These are phyloP conservation scores for Austroboletus festivus DNA, from an alignment of 768 basidiomycete species.

Conservation along the genomic window DNA sequence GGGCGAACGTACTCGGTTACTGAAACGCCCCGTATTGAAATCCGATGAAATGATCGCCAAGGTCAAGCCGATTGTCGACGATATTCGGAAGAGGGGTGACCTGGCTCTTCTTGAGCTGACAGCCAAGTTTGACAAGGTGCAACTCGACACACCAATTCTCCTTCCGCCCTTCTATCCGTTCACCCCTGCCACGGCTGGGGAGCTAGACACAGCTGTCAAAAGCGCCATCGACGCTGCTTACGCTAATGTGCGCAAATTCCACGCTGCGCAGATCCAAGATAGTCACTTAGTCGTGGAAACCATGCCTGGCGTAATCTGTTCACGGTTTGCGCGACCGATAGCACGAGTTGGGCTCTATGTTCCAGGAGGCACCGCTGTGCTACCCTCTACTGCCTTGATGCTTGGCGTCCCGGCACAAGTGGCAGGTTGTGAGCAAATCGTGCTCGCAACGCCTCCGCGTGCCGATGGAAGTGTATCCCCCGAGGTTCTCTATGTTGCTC, in stretches of 20 bases:
- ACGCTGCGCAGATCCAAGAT: slow-evolving; percentile 78
- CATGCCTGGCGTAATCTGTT: slow-evolving; percentile 96
- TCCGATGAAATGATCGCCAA: slow-evolving; percentile 62
- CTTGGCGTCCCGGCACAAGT: slow-evolving; percentile 97
- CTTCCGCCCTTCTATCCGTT: slow-evolving; percentile 67
- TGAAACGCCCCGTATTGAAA: slow-evolving; percentile 87
- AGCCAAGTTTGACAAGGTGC: slow-evolving; percentile 87
- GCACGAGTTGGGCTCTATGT: slow-evolving; percentile 95
- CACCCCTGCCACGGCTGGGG: slow-evolving; percentile 51
- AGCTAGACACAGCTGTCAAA: slow-evolving; percentile 59
- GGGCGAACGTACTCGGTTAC: slow-evolving; percentile 61
- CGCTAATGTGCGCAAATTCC: slow-evolving; percentile 87
- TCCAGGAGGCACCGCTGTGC: slow-evolving; percentile 93
- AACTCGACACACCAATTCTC: slow-evolving; percentile 64
- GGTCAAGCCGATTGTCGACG: slow-evolving; percentile 91
- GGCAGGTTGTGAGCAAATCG: slow-evolving; percentile 88
- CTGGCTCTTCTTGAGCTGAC: slow-evolving; percentile 83
- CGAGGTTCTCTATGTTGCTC: slow-evolving; percentile 96
- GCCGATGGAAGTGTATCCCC: slow-evolving; percentile 91
- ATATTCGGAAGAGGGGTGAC: slow-evolving; percentile 83
- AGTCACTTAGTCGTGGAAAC: slow-evolving; percentile 83
- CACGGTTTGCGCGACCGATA: slow-evolving; percentile 93
- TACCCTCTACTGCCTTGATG: slow-evolving; percentile 97
- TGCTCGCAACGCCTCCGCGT: slow-evolving; percentile 94
- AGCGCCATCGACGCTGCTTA: slow-evolving; percentile 89